These are phyloP conservation scores for Didymella glomerata DNA, from an alignment of 2,329 filamentous ascomycete species.

Conservation along the genomic window DNA sequence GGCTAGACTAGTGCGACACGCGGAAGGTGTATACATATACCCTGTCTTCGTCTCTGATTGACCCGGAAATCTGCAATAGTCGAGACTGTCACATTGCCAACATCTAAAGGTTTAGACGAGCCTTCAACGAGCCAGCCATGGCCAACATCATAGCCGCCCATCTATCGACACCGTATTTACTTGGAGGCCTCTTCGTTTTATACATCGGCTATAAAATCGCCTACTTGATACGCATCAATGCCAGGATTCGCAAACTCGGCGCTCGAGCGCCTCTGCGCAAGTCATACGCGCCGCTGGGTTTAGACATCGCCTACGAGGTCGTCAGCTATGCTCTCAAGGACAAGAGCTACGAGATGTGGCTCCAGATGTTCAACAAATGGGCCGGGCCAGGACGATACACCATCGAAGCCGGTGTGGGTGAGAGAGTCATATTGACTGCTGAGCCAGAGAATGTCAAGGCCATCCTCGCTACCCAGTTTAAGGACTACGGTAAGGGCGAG, in stretches of 20 bases:
- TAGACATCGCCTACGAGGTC: slow-evolving; percentile 71
- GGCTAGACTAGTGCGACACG: slow-evolving; percentile 15
- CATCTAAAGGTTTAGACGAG: background rate
- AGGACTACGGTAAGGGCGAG: slow-evolving; percentile 82
- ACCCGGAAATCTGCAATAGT: background rate
- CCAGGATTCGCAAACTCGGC: slow-evolving; percentile 54
- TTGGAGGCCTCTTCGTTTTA: slow-evolving; percentile 33
- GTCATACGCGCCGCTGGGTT: slow-evolving; percentile 58
- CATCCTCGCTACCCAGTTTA: slow-evolving; percentile 85
- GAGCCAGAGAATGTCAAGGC: slow-evolving; percentile 94
- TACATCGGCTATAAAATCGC: slow-evolving; percentile 31
- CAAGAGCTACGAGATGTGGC: slow-evolving; percentile 70
- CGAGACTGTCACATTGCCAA: background rate
- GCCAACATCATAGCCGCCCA: slow-evolving; percentile 28
- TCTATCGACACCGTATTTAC: slow-evolving; percentile 33
- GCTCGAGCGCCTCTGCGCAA: slow-evolving; percentile 54
- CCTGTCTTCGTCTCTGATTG: slow-evolving; percentile 2
- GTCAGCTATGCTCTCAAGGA: slow-evolving; percentile 63
- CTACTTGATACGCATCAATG: slow-evolving; percentile 40
- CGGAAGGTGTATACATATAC: slow-evolving; percentile 15
- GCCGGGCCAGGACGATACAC: slow-evolving; percentile 61
- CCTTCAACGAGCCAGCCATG: slow-evolving; percentile 29
- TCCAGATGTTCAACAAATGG: slow-evolving; percentile 57
- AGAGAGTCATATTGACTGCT: slow-evolving; percentile 75
- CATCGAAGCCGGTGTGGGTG: slow-evolving; percentile 65